Conservation (phyloP, 768 basidiomycete species). For the Lactarius tabidus region DNA sequence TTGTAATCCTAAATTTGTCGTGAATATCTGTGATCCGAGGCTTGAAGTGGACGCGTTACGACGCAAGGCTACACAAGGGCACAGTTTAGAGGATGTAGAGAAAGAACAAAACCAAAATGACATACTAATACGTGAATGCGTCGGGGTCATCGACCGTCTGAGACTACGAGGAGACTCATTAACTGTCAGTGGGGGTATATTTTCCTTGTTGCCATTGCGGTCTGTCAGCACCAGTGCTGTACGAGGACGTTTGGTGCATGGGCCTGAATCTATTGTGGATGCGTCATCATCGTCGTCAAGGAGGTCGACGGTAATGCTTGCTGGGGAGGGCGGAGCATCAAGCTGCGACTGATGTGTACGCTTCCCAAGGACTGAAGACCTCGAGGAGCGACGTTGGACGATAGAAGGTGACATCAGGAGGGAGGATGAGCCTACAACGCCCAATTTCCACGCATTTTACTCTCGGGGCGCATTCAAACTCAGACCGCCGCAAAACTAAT, state of each 20-base stretch:
- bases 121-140: slow-evolving; percentile 46
- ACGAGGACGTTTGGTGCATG: slow-evolving; percentile 61
- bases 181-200: slow-evolving; percentile 58
- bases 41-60: slow-evolving; percentile 49
- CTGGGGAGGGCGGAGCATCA: slow-evolving; percentile 36
- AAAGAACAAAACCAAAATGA: slow-evolving; percentile 3
- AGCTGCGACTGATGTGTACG: slow-evolving; percentile 31
- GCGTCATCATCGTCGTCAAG: slow-evolving; percentile 20
- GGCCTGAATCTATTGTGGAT: slow-evolving; percentile 56
- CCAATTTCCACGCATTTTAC: slow-evolving; percentile 24
- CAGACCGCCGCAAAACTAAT: slow-evolving; percentile 27
- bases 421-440: slow-evolving; percentile 8
- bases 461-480: slow-evolving; percentile 28
- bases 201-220: slow-evolving; percentile 70
- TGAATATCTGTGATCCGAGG: slow-evolving; percentile 34
- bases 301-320: slow-evolving; percentile 22
- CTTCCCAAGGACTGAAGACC: slow-evolving; percentile 35
- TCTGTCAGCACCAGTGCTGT: slow-evolving; percentile 44
- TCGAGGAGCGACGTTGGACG: slow-evolving; percentile 23
- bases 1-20: slow-evolving; percentile 42
- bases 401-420: slow-evolving; percentile 19
- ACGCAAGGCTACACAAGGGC: slow-evolving; percentile 37
- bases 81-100: slow-evolving; percentile 20
- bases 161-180: slow-evolving; percentile 37
- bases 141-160: slow-evolving; percentile 41